Evolutionary conservation across 441 rosid genomes (phyloP).

Genomic region (Croton laevigatus): DNA sequence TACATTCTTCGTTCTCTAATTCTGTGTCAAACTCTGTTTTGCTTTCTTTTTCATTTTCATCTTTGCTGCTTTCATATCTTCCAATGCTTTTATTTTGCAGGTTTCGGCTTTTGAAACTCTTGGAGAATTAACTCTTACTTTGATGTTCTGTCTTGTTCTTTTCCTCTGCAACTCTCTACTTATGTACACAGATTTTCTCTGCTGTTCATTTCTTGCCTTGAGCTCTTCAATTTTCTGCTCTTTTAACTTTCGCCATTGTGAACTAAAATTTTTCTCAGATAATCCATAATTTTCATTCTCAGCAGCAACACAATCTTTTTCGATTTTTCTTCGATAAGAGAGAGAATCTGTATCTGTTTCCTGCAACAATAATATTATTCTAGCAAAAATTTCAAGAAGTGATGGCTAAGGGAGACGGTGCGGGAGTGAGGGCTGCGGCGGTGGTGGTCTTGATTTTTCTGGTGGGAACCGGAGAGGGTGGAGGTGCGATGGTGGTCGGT

Average conservation of each 20-base stretch:
- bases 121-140: conserved; percentile 55
- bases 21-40: conserved; percentile 35
- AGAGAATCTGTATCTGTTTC: conserved; percentile 20
- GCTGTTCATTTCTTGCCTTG: conserved; percentile 46
- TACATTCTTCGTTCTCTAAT: conserved; percentile 22
- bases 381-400: no score
- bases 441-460: no score
- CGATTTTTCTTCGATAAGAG: conserved; percentile 19
- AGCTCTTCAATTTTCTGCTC: conserved; percentile 41
- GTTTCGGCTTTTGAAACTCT: conserved; percentile 45
- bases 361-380: no score
- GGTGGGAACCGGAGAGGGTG: no score
- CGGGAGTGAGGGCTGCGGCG: no score
- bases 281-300: conserved; percentile 15
- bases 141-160: conserved; percentile 45
- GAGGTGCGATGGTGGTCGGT: no score
- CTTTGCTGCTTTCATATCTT: conserved; percentile 64
- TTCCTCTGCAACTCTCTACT: conserved; percentile 49
- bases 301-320: conserved; percentile 26
- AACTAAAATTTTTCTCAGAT: conserved; percentile 26
- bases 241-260: conserved; percentile 41
- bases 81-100: conserved; percentile 58
- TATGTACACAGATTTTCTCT: conserved; percentile 69
- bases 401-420: no score
- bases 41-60: conserved; percentile 38